Base-by-base conservation (phyloP, 208 protist genomes). In the Crithidia expoeki region DNA sequence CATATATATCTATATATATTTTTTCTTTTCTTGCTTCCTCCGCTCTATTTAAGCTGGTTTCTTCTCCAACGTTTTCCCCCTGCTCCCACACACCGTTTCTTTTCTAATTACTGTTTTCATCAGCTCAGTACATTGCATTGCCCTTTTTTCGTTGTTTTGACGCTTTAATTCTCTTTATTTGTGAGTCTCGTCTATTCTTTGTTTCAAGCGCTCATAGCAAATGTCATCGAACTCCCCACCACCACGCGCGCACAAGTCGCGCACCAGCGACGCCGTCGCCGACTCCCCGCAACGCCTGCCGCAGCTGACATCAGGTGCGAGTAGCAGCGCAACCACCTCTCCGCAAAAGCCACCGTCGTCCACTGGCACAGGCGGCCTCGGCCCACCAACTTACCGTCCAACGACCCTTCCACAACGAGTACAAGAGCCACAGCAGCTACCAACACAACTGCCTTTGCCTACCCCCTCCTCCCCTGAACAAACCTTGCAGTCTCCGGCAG, bases 171-270 rank as follows among this genome's bases (percentile, higher is more conserved):
- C 33, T 46, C 68, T 33, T 60, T 75, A 65, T 67, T 73, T 23
- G 34, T 72, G 16, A 25, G n/a, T 46, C 2, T 46, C n/a, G 9
- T n/a, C 12, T 42, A 12, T 42, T 12, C 6, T 42, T 42, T 16
- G 12, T 42, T 42, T 12, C 6, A 42, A 42, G 36, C 12, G 36
- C 10, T 12, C 36, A n/a, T 30, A 14, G 57, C 7, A 19, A 28
- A 75, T 75, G 70, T 19, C 70, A 16, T 63, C 42, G 2, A 75
- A 64, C 34, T 32, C 53, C 9, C 49, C 30, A 19, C 63, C 72
- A 44, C 53, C 49, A 33, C 61, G 42, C 3, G 61, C 64, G 21
- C 49, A 63, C 46, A 47, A 57, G 42, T 38, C 61, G 32, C 53
- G 27, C 30, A 30, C 12, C 7, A n/a, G 23, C 36, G 50, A 68